These are phyloP conservation scores for Leccinum griseonigrum DNA, from an alignment of 1,284 basidiomycete species.

Conservation along the genomic window DNA sequence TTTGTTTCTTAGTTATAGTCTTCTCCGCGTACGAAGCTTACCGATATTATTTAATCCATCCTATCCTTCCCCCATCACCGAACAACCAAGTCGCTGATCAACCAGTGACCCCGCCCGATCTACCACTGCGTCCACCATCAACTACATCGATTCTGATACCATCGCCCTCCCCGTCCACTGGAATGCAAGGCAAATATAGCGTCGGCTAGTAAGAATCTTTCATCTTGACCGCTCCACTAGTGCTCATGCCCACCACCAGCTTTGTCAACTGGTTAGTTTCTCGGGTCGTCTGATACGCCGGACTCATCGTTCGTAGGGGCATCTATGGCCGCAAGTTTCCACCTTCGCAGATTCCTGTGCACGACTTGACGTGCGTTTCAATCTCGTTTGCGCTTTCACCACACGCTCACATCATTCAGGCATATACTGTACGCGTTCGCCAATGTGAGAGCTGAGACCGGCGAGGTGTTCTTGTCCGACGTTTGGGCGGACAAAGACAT, in stretches of 20 bases:
- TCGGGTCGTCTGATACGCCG: neutral
- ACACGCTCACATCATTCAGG: constrained; percentile 35
- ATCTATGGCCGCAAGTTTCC: constrained; percentile 91
- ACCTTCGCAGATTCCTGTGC: constrained; percentile 75
- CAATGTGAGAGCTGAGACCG: constrained; percentile 77
- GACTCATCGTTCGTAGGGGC: constrained; percentile 57
- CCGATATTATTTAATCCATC: constrained; percentile 11
- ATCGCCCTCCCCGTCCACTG: constrained; percentile 15
- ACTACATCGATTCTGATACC: constrained; percentile 1
- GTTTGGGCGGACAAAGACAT: constrained; percentile 93
- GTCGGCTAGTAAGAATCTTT: constrained; percentile 69
- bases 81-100: constrained; percentile 19
- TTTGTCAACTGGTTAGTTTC: constrained; percentile 70
- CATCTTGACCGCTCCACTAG: constrained; percentile 4
- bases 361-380: constrained; percentile 78
- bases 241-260: constrained; percentile 35
- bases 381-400: neutral
- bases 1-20: constrained; percentile 17
- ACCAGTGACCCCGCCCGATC: constrained; percentile 5
- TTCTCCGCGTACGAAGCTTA: constrained; percentile 19
- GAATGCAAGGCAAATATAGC: constrained; percentile 58
- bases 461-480: constrained; percentile 88
- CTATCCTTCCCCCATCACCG: constrained; percentile 4
- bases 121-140: constrained; percentile 10
- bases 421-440: constrained; percentile 90